A percentile compares a stretch with the other conserved stretches of the same genome.
These are phyloP conservation scores for Astrothelium macrocarpum DNA, from an alignment of 495 filamentous ascomycete species.

Conservation along the genomic window DNA sequence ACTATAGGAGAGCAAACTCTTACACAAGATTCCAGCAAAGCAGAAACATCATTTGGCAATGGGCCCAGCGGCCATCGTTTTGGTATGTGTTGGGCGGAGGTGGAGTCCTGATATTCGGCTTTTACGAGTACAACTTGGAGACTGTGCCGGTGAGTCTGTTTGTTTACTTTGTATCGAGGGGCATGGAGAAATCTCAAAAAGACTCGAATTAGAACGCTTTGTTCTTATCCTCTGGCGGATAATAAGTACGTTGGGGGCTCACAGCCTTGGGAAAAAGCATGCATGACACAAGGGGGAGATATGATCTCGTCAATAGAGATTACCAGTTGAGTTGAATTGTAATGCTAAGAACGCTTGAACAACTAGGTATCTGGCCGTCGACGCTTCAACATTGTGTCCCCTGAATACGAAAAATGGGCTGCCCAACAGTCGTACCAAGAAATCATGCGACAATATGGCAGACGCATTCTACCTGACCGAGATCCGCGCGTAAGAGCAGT, in stretches of 20 bases:
- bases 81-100: constrained; percentile 29
- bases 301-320: no score
- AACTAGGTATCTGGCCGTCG: constrained; percentile 54
- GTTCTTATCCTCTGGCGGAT: no score
- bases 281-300: no score
- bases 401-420: constrained; percentile 44
- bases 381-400: constrained; percentile 69
- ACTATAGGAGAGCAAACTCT: background rate
- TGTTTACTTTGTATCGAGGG: background rate
- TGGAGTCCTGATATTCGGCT: constrained; percentile 32
- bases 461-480: constrained; percentile 40
- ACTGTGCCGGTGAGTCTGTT: constrained; percentile 51
- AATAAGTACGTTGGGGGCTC: no score
- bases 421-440: constrained; percentile 25
- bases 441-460: constrained; percentile 32
- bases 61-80: constrained; percentile 30
- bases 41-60: constrained; percentile 19
- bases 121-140: constrained; percentile 69
- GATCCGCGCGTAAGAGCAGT: constrained; percentile 49
- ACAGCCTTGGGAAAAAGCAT: no score
- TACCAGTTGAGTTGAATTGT: background rate
- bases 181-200: no score
- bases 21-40: background rate
- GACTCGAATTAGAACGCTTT: no score
- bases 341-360: background rate